Conservation (phyloP, 2,329 filamentous ascomycete species). For the Cadophora luteo-olivacea region DNA sequence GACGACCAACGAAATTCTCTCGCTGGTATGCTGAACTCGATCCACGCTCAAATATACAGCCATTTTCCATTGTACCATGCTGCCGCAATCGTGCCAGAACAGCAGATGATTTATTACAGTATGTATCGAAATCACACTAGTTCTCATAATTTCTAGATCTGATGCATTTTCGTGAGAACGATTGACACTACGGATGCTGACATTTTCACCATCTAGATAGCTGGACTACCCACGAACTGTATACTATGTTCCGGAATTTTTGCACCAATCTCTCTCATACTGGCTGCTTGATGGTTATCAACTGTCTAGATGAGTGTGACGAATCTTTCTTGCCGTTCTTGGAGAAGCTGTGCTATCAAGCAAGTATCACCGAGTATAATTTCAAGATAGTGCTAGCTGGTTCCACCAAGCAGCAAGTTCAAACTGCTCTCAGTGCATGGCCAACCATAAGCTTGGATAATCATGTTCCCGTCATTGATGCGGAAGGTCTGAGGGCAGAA, state of each 20-base stretch:
- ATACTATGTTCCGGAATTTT: constrained; percentile 12
- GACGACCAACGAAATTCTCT: constrained; percentile 10
- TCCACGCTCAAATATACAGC: constrained; percentile 18
- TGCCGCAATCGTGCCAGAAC: not conserved
- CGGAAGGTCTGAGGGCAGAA: not conserved
- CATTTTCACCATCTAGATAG: not conserved
- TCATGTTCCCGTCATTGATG: not conserved
- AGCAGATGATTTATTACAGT: constrained; percentile 14
- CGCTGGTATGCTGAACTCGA: constrained; percentile 1
- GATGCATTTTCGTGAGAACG: not conserved
- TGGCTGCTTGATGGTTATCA: constrained; percentile 17
- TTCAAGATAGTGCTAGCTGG: constrained; percentile 22
- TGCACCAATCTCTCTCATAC: constrained; percentile 5
- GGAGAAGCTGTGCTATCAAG: constrained; percentile 5
- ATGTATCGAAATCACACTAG: not conserved
- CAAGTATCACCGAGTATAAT: constrained; percentile 9
- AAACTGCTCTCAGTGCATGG: not conserved
- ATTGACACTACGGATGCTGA: not conserved
- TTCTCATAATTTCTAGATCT: not conserved
- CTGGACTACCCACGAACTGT: constrained; percentile 21
- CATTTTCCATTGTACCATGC: constrained; percentile 4
- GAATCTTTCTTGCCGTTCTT: constrained; percentile 19
- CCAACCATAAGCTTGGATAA: not conserved
- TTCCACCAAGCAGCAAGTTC: not conserved
- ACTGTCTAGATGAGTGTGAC: constrained; percentile 24